These are phyloP conservation scores for Beauveria sp. DNA, from an alignment of 2,329 filamentous ascomycete species.

Conservation along the genomic window DNA sequence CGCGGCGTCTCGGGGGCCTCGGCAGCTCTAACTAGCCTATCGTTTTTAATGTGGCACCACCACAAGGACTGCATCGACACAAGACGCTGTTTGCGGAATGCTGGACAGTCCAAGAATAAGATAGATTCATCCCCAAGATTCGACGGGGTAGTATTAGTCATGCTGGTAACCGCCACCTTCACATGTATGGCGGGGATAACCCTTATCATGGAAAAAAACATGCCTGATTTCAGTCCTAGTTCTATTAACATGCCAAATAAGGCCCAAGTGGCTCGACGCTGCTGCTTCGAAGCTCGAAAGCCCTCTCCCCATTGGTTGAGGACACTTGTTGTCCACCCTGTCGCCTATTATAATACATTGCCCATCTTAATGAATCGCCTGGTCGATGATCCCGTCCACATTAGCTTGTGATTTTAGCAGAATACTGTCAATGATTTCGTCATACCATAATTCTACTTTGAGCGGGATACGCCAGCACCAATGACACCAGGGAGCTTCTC, in stretches of 20 bases:
- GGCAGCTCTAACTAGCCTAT: background rate
- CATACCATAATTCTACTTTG: constrained; percentile 38
- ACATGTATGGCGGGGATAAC: background rate
- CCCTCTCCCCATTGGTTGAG: background rate
- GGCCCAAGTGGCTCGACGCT: background rate
- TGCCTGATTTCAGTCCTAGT: background rate
- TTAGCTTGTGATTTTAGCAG: background rate
- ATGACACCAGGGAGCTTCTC: constrained; percentile 90
- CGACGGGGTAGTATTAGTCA: background rate
- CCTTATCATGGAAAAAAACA: background rate
- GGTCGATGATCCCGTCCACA: background rate
- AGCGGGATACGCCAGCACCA: constrained; percentile 80
- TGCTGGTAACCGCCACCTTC: background rate
- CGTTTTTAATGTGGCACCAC: background rate
- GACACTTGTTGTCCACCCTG: background rate
- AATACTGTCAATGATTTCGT: background rate
- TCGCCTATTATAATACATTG: constrained; percentile 9
- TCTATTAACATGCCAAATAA: constrained; percentile 3
- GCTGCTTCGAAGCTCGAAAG: background rate
- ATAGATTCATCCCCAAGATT: no score
- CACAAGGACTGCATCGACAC: background rate
- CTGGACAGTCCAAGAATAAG: no score
- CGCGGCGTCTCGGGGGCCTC: background rate
- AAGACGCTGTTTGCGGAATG: background rate
- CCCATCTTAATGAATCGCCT: background rate